phyloP scores from a whole-genome alignment of 2,329 filamentous ascomycete species.

The Tolypocladium inflatum region DNA sequence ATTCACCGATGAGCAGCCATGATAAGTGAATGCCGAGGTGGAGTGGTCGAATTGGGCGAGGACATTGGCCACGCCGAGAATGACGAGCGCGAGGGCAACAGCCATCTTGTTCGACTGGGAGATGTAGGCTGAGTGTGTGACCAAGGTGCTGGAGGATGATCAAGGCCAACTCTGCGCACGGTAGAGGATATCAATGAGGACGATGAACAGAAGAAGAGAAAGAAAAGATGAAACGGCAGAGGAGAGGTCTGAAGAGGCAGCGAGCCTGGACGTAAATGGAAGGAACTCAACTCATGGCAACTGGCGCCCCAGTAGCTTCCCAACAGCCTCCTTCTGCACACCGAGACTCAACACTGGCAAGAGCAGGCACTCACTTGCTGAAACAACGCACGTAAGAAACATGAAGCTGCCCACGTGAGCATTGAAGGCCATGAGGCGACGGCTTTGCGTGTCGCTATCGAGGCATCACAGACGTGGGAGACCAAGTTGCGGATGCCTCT shows the following conservation, averaged over 20 bases:
- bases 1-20: slow-evolving; percentile 18
- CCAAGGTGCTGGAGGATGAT: not conserved
- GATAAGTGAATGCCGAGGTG: slow-evolving; percentile 14
- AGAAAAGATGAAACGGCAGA: not conserved
- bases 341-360: not conserved
- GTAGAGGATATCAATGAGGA: not conserved
- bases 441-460: not conserved
- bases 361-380: not conserved
- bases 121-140: slow-evolving; percentile 3
- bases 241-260: not conserved
- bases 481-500: not conserved
- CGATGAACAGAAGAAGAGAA: not conserved
- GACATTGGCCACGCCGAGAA: slow-evolving; percentile 11
- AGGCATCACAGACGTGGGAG: not conserved
- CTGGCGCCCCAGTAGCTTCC: not conserved
- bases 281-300: not conserved
- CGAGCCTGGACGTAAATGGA: not conserved
- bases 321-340: not conserved
- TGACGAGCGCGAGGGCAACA: slow-evolving; percentile 10
- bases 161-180: not conserved
- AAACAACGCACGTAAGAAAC: not conserved
- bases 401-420: not conserved
- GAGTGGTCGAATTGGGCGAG: slow-evolving; percentile 10
- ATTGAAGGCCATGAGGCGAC: not conserved
- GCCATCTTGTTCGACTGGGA: slow-evolving; percentile 11